Base-by-base conservation (phyloP, 352 stramenopile genomes). In the Globisporangium echinulatum region DNA sequence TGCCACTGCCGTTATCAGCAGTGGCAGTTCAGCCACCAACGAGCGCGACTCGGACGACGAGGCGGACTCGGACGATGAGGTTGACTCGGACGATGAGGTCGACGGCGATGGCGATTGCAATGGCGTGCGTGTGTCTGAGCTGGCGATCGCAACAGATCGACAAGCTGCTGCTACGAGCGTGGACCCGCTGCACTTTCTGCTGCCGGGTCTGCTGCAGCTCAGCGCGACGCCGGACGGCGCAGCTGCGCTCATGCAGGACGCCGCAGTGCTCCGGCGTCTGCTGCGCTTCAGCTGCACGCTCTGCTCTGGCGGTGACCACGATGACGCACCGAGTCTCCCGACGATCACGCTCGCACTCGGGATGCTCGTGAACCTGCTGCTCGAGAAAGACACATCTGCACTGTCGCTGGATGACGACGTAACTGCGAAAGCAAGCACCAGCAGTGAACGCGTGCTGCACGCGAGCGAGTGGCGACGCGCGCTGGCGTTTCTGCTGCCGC, bases 151-250 rank as follows among this genome's bases (percentile, higher is more conserved):
- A 17, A 73, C 77, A 43, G 64, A 77, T 19, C 66, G 63, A 33
- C 54, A 58, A 48, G 68, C 82, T 33, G 25, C 25, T 33, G 25
- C 25, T 3, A 33, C 25, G 25, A 17, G 56, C 58, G 10, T 91
- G 40, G 83, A 93, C 52, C 79, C 87, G 44, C 71, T 95, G 17
- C 82, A 91, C 51, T 95, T 92, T 53, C 56, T 95, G 11, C 63
- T 95, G 4, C 85, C 85, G n/a, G 85, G 85, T 0, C 60, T 95
- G 37, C 59, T 95, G 9, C 83, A 93, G 52, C 70, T 95, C 50
- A 93, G 82, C 50, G 83, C 83, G 17, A 78, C 77, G 4, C 67
- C 72, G 9, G 71, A 87, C 14, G 83, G 76, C 4, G 82, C 83
- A 2, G 66, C 69, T 1, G 72, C 75, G 11, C 79, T 93, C 55